A percentile compares a stretch with the other conserved stretches of the same genome.
Evolutionary conservation across 108 stramenopile species (phyloP).

Genomic region (Stephanodiscus triporus): DNA sequence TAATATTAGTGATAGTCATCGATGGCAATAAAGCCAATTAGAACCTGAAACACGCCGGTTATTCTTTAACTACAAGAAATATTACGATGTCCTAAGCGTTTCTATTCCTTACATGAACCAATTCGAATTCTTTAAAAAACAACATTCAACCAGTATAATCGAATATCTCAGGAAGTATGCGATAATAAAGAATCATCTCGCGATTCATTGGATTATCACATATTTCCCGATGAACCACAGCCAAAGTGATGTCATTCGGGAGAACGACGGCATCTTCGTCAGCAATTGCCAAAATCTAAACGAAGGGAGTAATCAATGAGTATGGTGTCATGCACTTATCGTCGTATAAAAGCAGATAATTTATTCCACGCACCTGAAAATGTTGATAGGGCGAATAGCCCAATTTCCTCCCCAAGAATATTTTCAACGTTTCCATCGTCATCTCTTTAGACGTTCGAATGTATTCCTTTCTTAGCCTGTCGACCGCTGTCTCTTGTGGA

Average conservation of each 20-base stretch:
- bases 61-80: no score
- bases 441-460: conserved; percentile 48
- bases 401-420: conserved; percentile 58
- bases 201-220: conserved; percentile 39
- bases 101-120: background rate
- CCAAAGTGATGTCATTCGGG: conserved; percentile 38
- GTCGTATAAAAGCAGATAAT: background rate
- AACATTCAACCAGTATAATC: background rate
- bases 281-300: conserved; percentile 41
- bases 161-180: conserved; percentile 17
- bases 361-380: conserved; percentile 49
- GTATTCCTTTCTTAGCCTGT: conserved; percentile 48
- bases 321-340: background rate
- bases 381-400: conserved; percentile 30
- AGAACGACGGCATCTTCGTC: conserved; percentile 37
- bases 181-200: conserved; percentile 47
- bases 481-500: conserved; percentile 53
- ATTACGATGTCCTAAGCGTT: no score
- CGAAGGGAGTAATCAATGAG: background rate
- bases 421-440: conserved; percentile 45
- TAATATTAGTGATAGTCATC: no score
- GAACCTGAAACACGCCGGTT: no score
- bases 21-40: no score
- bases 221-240: conserved; percentile 39
- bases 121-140: background rate